Evolutionary conservation across 768 basidiomycete species (phyloP), one percentile per base, ranked within the genome.

Genomic region (Suillus decipiens): DNA sequence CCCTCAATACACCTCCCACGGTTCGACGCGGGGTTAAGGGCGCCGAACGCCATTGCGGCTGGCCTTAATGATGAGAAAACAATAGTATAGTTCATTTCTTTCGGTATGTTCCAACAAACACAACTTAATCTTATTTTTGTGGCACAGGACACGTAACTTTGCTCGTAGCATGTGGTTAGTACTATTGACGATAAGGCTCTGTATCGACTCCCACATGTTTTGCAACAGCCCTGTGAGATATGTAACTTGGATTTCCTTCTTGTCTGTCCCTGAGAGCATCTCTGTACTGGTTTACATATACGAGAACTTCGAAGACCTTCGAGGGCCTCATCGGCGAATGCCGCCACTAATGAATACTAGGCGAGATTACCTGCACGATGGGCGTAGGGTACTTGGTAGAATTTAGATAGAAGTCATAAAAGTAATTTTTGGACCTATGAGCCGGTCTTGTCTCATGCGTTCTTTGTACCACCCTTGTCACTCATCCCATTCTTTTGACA

Each of bases 91-190:
- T 22, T 55, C 22, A 24, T 55, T 24, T 22, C 36, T 55, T 51
- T 55, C 36, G 34, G 54, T 55, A 37, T 55, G 14, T 37, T 55
- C 54, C 54, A 22, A 39, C 54, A 17, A 22, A 5, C 12, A 56
- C 36, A 56, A 56, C 55, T 56, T 56, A 56, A 56, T 56, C 55
- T 56, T 56, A 37, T 56, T 56, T 36, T 53, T 12, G 22, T 36
- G 54, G 54, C 22, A 37, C 6, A 24, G 54, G 1, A 56, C 54
- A 56, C 55, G 55, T 56, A 56, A 56, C 36, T 22, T 2, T 8
- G n/a, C 12, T 9, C 43, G 10, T 5, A 34, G 3, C 36, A 56
- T 56, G 36, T 24, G 55, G 36, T 33, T 55, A 28, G 28, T 28
- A 24, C 54, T 24, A 14, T 37, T 14, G 14, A 55, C 22, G 22